Evolutionary conservation across 1,284 basidiomycete genomes (phyloP), one percentile per base, ranked within the genome.

Genomic region (Gastroboletus turbinatus): DNA sequence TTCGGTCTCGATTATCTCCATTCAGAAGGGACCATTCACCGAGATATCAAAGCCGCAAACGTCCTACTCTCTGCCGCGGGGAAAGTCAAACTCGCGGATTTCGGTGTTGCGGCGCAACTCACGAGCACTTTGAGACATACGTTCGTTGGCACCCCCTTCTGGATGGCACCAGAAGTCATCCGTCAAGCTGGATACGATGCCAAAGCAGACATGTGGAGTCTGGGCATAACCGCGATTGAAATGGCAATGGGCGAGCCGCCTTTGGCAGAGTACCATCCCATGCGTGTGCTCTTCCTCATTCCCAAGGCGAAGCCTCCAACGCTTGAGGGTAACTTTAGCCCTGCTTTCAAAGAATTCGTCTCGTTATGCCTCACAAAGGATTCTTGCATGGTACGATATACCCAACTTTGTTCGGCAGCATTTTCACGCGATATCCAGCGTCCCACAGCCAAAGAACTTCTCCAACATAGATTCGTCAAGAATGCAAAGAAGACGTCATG

Each of bases 31-130:
- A 98, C 96, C 64, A 98, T 99, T 58, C 96, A 99, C 71, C 88
- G 96, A 46, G 96, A 99, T 69, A 98, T 99, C 82, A 99, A 99
- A 73, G 96, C 96, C 1, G 96, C 97, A 48, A 99, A 99, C 67
- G 84, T 99, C 50, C 82, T 99, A 2, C 83, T 98, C 13, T 94
- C 93, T 2, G 91, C 90, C 0, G 84, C 84, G 0, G 96, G 96
- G 25, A 90, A 89, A 69, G 96, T 98, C 72, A 99, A 99, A 74
- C 85, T 99, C 7, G 96, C 96, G 43, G 96, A 99, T 73, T 97
- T 97, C 67, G 95, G 95, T 62, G 95, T 97, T 11, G 94, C 95
- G 6, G 95, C 94, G 3, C 94, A 96, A 70, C 83, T 98, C 56
- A 92, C 89, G 48, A 90, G 80, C 70, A 96, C 93, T 0, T 77